A percentile compares a stretch with the other conserved stretches of the same genome.
phyloP scores from a whole-genome alignment of 306 rosid genomes.

The Quercus suber region DNA sequence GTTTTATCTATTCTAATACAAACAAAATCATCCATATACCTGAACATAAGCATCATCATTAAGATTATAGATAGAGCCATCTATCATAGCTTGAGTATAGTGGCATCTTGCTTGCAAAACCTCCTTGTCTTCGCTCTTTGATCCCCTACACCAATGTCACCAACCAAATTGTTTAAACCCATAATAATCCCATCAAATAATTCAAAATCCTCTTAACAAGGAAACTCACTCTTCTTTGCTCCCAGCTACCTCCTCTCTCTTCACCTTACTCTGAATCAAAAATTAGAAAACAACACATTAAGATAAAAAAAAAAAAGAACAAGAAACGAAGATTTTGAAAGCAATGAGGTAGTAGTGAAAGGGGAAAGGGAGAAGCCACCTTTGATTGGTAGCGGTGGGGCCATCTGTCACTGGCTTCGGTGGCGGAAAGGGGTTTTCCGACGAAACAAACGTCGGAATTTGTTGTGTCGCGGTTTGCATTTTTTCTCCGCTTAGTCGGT shows the following conservation, averaged over 20 bases:
- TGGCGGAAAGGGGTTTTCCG: constrained; percentile 24
- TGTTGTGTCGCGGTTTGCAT: background rate
- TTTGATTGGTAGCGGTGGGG: constrained; percentile 24
- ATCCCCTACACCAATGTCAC: constrained; percentile 3
- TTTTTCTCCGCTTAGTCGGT: constrained; percentile 24
- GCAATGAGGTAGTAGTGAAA: background rate
- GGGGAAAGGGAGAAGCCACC: background rate
- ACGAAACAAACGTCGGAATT: constrained; percentile 5
- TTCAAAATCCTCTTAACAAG: too few species aligned
- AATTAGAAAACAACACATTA: too few species aligned
- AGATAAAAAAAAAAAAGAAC: too few species aligned
- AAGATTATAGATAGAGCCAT: constrained; percentile 17
- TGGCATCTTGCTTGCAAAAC: constrained; percentile 18
- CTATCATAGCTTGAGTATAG: constrained; percentile 27
- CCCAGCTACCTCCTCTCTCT: too few species aligned
- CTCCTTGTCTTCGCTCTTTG: background rate
- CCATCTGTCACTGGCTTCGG: constrained; percentile 29
- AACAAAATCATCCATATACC: background rate
- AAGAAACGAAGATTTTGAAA: background rate
- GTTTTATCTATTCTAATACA: too few species aligned
- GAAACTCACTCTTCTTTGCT: too few species aligned
- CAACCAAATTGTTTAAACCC: too few species aligned
- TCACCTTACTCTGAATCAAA: too few species aligned
- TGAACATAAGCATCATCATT: constrained; percentile 31
- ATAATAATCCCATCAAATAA: background rate